Evolutionary conservation across 108 stramenopile species (phyloP).

Genomic region (Chaetoceros tenuissimus): DNA sequence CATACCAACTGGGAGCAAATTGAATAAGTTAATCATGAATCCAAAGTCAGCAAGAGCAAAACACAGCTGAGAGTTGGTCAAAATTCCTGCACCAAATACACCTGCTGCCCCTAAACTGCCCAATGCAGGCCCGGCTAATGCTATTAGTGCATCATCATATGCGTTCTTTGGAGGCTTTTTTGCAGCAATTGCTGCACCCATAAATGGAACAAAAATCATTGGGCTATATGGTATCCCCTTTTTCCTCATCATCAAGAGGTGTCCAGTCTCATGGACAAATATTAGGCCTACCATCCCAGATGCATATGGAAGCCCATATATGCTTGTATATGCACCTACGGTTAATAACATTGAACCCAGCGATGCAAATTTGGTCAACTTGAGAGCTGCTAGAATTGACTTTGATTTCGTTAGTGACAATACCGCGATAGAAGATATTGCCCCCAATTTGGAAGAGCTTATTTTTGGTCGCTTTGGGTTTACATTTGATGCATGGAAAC

Average conservation of each 20-base stretch:
- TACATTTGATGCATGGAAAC: too few species aligned
- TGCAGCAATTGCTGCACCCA: constrained; percentile 89
- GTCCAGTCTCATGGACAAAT: constrained; percentile 82
- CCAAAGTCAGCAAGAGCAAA: constrained; percentile 92
- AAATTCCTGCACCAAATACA: constrained; percentile 55
- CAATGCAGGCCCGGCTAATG: constrained; percentile 82
- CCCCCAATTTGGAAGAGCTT: not conserved
- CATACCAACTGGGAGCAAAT: constrained; percentile 79
- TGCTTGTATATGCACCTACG: constrained; percentile 74
- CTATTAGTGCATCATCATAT: constrained; percentile 83
- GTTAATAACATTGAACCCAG: constrained; percentile 82
- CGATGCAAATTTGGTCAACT: constrained; percentile 83
- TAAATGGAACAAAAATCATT: constrained; percentile 90
- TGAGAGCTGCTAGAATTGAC: constrained; percentile 80
- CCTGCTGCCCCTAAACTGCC: constrained; percentile 77
- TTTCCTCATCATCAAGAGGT: constrained; percentile 67
- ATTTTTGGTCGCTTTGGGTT: too few species aligned
- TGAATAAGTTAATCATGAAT: constrained; percentile 94
- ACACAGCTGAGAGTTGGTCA: constrained; percentile 69
- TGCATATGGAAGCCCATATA: constrained; percentile 87
- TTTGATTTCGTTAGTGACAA: constrained; percentile 80
- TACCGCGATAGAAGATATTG: constrained; percentile 26
- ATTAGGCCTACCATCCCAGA: constrained; percentile 88
- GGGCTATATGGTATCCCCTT: constrained; percentile 80
- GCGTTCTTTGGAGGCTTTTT: constrained; percentile 75